Evolutionary conservation across 2,329 filamentous ascomycete species (phyloP).

Genomic region (Sclerotinia sclerotiorum): DNA sequence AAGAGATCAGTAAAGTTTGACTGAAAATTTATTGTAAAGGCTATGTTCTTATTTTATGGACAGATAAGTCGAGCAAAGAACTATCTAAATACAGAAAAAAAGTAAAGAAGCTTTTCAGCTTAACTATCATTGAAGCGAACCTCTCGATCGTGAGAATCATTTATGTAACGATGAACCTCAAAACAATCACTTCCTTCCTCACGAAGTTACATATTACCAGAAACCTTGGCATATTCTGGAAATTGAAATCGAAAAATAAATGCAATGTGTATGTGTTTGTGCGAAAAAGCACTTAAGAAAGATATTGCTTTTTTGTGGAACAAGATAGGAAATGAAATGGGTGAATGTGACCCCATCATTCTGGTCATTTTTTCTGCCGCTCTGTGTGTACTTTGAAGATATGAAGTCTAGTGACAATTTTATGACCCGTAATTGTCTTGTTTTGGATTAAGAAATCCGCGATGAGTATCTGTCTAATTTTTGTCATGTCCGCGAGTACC

Average conservation of each 20-base stretch:
- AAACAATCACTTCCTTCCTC: background rate
- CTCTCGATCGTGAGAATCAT: background rate
- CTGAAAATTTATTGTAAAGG: accelerated
- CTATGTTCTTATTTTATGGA: background rate
- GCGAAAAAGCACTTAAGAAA: background rate
- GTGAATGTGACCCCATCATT: background rate
- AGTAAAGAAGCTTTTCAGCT: background rate
- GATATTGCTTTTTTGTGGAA: background rate
- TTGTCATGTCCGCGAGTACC: no score
- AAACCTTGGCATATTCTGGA: background rate
- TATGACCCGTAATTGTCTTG: no score
- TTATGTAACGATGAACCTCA: background rate
- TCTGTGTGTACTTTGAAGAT: background rate
- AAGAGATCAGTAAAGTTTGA: no score
- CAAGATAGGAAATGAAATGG: background rate
- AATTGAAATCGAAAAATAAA: background rate
- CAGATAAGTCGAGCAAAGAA: background rate
- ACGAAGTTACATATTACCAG: background rate
- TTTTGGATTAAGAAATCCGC: background rate
- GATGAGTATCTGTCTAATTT: no score
- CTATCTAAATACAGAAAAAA: background rate
- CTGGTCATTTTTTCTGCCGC: background rate
- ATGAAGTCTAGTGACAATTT: no score
- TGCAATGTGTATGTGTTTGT: no score
- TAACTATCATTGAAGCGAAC: background rate